Evolutionary conservation across 768 basidiomycete species (phyloP).

Genomic region (Chiua virens): DNA sequence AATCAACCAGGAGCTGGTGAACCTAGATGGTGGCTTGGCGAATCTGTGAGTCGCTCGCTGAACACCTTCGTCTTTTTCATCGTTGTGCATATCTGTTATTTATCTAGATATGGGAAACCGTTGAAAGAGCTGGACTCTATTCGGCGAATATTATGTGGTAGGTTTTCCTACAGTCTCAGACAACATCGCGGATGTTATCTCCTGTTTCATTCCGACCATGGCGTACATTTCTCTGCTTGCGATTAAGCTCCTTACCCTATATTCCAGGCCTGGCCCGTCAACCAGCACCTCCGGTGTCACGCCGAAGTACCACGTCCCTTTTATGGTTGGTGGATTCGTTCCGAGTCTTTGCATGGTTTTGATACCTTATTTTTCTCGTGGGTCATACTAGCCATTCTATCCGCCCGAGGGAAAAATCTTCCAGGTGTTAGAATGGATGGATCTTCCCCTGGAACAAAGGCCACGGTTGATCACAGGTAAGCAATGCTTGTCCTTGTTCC

Average conservation of each 20-base stretch:
- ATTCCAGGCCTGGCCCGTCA: conserved; percentile 14
- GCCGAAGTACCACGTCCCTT: conserved; percentile 14
- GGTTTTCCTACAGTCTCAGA: conserved; percentile 21
- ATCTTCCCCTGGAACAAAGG: conserved; percentile 55
- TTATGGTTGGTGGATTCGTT: conserved; percentile 10
- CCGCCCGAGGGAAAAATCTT: conserved; percentile 54
- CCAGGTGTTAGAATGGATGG: conserved; percentile 76
- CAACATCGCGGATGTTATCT: not conserved
- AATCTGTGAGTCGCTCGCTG: conserved; percentile 56
- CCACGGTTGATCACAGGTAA: conserved; percentile 74
- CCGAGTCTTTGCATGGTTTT: not conserved
- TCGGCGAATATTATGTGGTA: conserved; percentile 92
- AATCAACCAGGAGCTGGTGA: conserved; percentile 57
- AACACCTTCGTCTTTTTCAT: not conserved
- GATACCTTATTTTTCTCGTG: not conserved
- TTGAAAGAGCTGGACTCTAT: conserved; percentile 63
- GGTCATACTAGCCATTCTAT: not conserved
- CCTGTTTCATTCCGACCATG: not conserved
- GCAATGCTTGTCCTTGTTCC: conserved; percentile 3
- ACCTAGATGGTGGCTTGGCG: conserved; percentile 81
- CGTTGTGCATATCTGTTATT: not conserved
- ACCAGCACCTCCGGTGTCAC: conserved; percentile 9
- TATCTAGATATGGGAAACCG: conserved; percentile 85
- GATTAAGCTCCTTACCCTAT: not conserved
- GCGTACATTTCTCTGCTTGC: not conserved